These are phyloP conservation scores for Tricharina praecox DNA, from an alignment of 495 filamentous ascomycete genomes.

Conservation along the genomic window DNA sequence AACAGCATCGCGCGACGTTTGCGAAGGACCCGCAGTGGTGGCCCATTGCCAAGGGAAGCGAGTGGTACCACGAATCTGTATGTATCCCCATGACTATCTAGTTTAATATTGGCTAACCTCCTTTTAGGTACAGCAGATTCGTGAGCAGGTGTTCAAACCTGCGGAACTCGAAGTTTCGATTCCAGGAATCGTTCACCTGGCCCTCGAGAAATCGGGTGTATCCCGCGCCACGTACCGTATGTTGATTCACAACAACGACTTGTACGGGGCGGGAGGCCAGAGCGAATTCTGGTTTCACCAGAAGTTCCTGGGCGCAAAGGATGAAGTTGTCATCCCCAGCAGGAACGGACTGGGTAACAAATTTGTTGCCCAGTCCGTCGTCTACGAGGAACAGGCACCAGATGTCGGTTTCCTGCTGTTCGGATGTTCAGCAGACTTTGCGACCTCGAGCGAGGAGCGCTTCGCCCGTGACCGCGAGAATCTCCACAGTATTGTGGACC, in stretches of 20 bases:
- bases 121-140: neutral
- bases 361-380: conserved; percentile 16
- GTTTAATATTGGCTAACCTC: neutral
- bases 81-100: neutral
- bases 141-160: neutral
- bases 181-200: conserved; percentile 1
- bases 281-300: conserved; percentile 22
- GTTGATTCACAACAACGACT: conserved; percentile 19
- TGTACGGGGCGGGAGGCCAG: conserved; percentile 1
- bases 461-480: conserved; percentile 18
- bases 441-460: conserved; percentile 19
- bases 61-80: neutral
- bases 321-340: conserved; percentile 14
- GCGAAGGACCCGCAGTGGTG: conserved; percentile 3
- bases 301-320: conserved; percentile 17
- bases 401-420: conserved; percentile 24
- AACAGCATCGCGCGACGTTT: neutral
- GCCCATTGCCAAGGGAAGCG: neutral
- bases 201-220: neutral
- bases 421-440: conserved; percentile 23
- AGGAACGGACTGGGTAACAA: conserved; percentile 6
- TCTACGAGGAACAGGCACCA: conserved; percentile 9
- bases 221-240: conserved; percentile 16
- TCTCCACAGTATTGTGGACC: conserved; percentile 17
- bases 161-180: neutral